phyloP scores from a whole-genome alignment of 2,329 filamentous ascomycete species.

The Coniella vitis region DNA sequence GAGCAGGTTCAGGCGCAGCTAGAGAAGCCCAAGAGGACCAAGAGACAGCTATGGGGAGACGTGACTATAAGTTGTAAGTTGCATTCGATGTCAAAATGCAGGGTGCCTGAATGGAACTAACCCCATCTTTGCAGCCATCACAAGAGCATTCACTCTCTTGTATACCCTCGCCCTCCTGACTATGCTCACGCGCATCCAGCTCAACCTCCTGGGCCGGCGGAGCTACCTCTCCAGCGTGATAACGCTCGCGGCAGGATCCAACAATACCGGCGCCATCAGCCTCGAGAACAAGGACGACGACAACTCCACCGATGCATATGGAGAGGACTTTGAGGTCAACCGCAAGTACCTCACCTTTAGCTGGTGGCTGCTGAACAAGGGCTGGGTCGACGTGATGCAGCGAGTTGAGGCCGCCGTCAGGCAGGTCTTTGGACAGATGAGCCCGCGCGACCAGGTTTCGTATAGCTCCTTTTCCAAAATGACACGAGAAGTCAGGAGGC shows the following conservation, averaged over 20 bases:
- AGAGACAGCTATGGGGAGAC: slow-evolving; percentile 94
- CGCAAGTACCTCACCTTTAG: slow-evolving; percentile 91
- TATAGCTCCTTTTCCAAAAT: slow-evolving; percentile 74
- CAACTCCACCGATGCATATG: slow-evolving; percentile 71
- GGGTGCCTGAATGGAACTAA: no score
- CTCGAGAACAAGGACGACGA: slow-evolving; percentile 93
- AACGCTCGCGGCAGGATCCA: slow-evolving; percentile 71
- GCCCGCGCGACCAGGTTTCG: slow-evolving; percentile 80
- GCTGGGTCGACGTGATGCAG: slow-evolving; percentile 75
- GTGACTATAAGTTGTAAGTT: slow-evolving; percentile 90
- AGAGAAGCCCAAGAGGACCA: slow-evolving; percentile 63
- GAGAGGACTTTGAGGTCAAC: slow-evolving; percentile 94
- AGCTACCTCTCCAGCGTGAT: slow-evolving; percentile 96
- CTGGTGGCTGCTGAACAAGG: slow-evolving; percentile 93
- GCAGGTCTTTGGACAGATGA: slow-evolving; percentile 82
- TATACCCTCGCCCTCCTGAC: slow-evolving; percentile 87
- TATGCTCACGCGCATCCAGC: slow-evolving; percentile 87
- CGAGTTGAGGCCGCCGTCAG: slow-evolving; percentile 81
- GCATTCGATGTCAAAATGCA: no score
- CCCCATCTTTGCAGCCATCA: slow-evolving; percentile 57
- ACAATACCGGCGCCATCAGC: slow-evolving; percentile 72
- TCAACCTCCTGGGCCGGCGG: slow-evolving; percentile 90
- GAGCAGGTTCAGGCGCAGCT: slow-evolving; percentile 22
- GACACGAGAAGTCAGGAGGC: slow-evolving; percentile 74
- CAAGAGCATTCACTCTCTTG: slow-evolving; percentile 81